Evolutionary conservation across 345 rosid genomes (phyloP).

Genomic region (Iberis pinnata): DNA sequence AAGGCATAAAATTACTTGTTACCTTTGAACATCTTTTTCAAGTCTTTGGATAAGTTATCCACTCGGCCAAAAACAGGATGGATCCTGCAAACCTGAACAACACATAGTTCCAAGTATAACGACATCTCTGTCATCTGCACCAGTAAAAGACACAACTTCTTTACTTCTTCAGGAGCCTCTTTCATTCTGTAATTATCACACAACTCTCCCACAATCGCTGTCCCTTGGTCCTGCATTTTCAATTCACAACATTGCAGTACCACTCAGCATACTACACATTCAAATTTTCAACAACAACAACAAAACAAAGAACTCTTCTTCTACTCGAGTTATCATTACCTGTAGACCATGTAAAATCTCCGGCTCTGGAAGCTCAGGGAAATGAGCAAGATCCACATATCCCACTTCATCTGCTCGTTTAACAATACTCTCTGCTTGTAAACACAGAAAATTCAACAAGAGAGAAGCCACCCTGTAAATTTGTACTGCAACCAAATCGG

Average conservation of each 20-base stretch:
- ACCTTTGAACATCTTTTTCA: conserved; percentile 62
- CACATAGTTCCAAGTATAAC: conserved; percentile 66
- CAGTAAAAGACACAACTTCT: conserved; percentile 46
- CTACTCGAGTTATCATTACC: conserved; percentile 35
- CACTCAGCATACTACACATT: not conserved
- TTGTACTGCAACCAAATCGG: conserved; percentile 75
- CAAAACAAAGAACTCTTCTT: not conserved
- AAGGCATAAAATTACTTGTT: not conserved
- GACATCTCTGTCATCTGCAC: conserved; percentile 74
- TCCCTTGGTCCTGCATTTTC: conserved; percentile 71
- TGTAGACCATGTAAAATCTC: conserved; percentile 85
- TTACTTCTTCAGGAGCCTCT: conserved; percentile 41
- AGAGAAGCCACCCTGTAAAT: conserved; percentile 71
- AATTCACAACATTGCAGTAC: not conserved
- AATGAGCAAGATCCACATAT: conserved; percentile 71
- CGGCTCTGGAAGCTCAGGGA: conserved; percentile 96
- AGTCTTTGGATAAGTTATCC: conserved; percentile 69
- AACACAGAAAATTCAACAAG: conserved; percentile 65
- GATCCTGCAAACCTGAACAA: conserved; percentile 73
- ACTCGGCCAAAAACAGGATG: conserved; percentile 72
- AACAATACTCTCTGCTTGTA: conserved; percentile 79
- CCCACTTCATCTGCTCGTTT: conserved; percentile 82
- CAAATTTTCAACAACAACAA: no score
- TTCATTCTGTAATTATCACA: conserved; percentile 40
- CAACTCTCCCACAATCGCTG: conserved; percentile 49